Evolutionary conservation across 1,139 yeast species (phyloP).

Genomic region (Scheffersomyces parashehatae): DNA sequence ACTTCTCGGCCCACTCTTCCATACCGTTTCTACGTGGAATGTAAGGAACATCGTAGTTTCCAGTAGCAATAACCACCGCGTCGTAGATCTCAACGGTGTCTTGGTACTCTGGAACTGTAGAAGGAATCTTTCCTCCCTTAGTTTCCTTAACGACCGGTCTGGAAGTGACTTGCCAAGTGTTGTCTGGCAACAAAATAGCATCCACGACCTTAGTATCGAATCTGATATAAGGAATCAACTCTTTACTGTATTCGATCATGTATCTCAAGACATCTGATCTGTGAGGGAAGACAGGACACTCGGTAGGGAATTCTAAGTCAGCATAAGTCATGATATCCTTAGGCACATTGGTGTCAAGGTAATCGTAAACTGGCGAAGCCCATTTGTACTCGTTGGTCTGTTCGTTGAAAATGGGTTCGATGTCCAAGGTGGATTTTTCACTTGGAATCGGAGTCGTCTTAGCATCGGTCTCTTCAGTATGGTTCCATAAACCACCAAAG

Average conservation of each 20-base stretch:
- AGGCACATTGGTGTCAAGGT: conserved; percentile 65
- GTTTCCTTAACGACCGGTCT: conserved; percentile 30
- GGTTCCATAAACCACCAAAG: conserved; percentile 59
- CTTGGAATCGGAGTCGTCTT: conserved; percentile 20
- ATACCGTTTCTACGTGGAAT: conserved; percentile 58
- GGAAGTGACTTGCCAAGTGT: conserved; percentile 15
- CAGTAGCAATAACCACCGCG: conserved; percentile 58
- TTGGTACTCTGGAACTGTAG: conserved; percentile 6
- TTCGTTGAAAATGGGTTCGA: conserved; percentile 16
- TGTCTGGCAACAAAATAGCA: conserved; percentile 15
- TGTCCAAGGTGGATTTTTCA: conserved; percentile 15
- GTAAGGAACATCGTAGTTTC: conserved; percentile 57
- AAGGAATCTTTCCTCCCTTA: conserved; percentile 9
- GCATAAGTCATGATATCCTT: conserved; percentile 57
- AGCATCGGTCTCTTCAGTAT: conserved; percentile 22
- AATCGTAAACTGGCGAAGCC: conserved; percentile 48
- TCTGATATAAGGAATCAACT: conserved; percentile 21
- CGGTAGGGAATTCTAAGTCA: conserved; percentile 42
- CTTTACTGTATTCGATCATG: conserved; percentile 35
- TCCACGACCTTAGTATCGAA: conserved; percentile 31
- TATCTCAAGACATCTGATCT: conserved; percentile 50
- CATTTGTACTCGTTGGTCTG: conserved; percentile 26
- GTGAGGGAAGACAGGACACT: conserved; percentile 49
- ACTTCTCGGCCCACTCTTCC: conserved; percentile 43
- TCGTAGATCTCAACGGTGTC: conserved; percentile 30